Evolutionary conservation across 2,329 filamentous ascomycete species (phyloP), one percentile per base, ranked within the genome.

Genomic region (Trichoderma sp.): DNA sequence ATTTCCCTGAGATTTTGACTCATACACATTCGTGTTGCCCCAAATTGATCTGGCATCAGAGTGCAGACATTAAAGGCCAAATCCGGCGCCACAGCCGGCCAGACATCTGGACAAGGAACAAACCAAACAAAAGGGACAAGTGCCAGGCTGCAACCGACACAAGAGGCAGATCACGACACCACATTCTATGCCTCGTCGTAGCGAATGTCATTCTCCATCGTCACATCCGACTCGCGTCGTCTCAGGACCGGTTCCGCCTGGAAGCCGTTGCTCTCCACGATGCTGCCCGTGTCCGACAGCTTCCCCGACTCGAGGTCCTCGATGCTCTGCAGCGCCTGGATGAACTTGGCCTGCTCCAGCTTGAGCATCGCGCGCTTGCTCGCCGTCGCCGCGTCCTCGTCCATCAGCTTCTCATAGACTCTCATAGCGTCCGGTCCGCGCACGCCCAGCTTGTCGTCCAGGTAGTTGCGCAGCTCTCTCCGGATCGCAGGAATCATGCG

Each of bases 401-500:
- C 81, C 81, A 84, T 83, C 5, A 84, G 74, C 19, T 72, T 73
- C 59, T 75, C 72, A 64, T 79, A 83, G 2, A 78, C 71, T 1
- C 63, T 67, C 45, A 61, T 50, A 12, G 74, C 71, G 26, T 74
- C 69, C 0, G 71, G 63, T 2, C 75, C 72, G 6, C 74, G 68
- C 9, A 84, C 69, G 0, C 80, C 81, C 0, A 85, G 76, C 68
- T 78, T 74, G 17, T 74, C 72, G 39, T 83, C 78, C 1, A 85
- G 74, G 48, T 82, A 78, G 3, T 68, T 73, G 1, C 79, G 76
- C 3, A 83, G 76, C 7, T 76, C 69, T 2, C 70, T 66, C 9
- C 78, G 74, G 7, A 84, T 77, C 3, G 76, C 72, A 0, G 82
- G 82, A 6, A 85, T 77, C 72, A 84, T 78, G 4, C 81, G 79